Evolutionary conservation across 108 stramenopile species (phyloP), one percentile per base, ranked within the genome.

Genomic region (Cyclotella atomus): DNA sequence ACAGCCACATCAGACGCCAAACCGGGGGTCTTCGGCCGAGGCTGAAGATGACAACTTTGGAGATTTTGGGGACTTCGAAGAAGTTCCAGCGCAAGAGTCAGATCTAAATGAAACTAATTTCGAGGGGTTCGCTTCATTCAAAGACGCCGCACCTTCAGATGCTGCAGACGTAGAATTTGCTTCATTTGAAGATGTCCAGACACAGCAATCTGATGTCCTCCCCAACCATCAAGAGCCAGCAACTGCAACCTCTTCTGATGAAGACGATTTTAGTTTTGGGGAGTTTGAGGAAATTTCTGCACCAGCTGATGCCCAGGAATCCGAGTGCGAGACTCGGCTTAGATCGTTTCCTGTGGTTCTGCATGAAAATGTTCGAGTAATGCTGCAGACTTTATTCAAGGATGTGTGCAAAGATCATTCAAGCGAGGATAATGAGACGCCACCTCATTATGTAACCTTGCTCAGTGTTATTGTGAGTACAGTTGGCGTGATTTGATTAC

Each of bases 371-470:
- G 67, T 81, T 9, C 59, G 72, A 55, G 49, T 29, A n/a, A 81
- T 81, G 61, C 73, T 81, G 29, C 62, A 81, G 24, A 50, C 73
- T 41, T 71, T 73, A n/a, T 81, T 81, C 52, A 53, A 44, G 8
- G 15, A n/a, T n/a, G 36, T 24, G 19, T 47, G 38, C 34, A n/a
- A 38, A 16, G 14, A 16, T 23, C 54, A 67, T 50, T 24, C 25
- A 29, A 3, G 27, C 9, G 52, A 55, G 19, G 33, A 60, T 10
- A 62, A 53, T 23, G 14, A 59, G 28, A 30, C 45, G 28, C 59
- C 73, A 4, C 79, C 79, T 53, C 73, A 73, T 45, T 61, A 73
- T 56, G 62, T 81, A 33, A 56, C 60, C n/a, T 49, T 81, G 54
- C 21, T 60, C 33, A 68, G 44, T 16, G 62, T 73, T 49, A 32